Base-by-base conservation (phyloP, 2,329 filamentous ascomycete genomes). In the Triangularia setosa region DNA sequence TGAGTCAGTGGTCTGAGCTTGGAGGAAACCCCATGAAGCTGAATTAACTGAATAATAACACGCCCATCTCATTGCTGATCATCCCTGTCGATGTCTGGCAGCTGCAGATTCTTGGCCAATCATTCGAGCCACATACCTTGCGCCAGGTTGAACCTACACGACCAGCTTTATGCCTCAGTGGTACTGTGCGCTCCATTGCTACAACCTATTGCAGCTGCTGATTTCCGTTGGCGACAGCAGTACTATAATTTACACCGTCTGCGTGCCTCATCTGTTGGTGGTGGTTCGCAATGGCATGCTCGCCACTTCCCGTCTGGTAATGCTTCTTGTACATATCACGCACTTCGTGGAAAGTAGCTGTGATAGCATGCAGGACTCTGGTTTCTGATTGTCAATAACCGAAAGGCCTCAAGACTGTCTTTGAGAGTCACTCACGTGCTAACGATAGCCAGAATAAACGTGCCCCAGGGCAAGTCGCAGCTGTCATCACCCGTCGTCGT, bases 391-490 rank as follows among this genome's bases (percentile, higher is more conserved):
- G 6, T 11, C 21, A 24, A 5, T 48, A 16, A 4, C 8, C 7
- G 11, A 23, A 24, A 59, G 24, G 57, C 27, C 40, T 24, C 58
- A 3, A 54, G 59, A 7, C 8, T n/a, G 28, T 21, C 4, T 25
- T 55, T 2, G 23, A 23, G 8, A 58, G 40, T 14, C 3, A 60
- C 78, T 76, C 73, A 80, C 78, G 78, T 80, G 75, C 75, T 79
- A 62, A 80, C 68, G 54, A 80, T 80, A 7, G 78, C 78, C 64
- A 80, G 61, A 9, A 79, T 73, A 64, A 81, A 81, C 0, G 77
- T 79, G 0, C 76, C 78, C 70, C 76, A 79, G 1, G 77, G 77
- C 33, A 81, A 63, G 52, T 76, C 75, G 67, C 79, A 81, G 61
- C 74, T 71, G 8, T 70, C 64, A 23, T 60, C 62, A 23, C 64